Percentiles rank a stretch among this genome's conserved stretches.
Conservation (phyloP, 1,284 basidiomycete species). For the Rhodotorula sp. region DNA sequence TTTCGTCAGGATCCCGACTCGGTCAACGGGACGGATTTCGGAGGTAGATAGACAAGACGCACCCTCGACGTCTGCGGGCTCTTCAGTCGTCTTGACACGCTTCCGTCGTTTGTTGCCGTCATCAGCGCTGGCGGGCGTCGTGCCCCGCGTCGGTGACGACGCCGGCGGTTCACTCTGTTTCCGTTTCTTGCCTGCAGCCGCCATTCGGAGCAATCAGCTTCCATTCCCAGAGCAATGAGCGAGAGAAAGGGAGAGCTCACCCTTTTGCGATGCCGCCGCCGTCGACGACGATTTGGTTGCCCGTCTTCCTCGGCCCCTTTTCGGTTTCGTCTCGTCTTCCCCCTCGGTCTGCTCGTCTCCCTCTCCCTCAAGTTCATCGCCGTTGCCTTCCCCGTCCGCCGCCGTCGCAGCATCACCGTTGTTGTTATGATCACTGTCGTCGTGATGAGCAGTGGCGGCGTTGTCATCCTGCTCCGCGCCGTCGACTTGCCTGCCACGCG, state of each 20-base stretch:
- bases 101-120: conserved; percentile 3
- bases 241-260: neutral
- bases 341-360: conserved; percentile 5
- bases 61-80: conserved; percentile 9
- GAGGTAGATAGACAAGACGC: neutral
- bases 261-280: conserved; percentile 1
- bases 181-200: conserved; percentile 3
- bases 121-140: conserved; percentile 1
- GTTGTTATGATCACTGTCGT: too few relatives aligned
- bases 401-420: neutral
- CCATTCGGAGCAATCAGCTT: neutral
- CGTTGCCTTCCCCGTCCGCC: conserved; percentile 1
- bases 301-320: conserved; percentile 2
- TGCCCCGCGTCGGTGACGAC: neutral
- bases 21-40: neutral
- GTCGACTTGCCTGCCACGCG: neutral
- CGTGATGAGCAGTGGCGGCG: too few relatives aligned
- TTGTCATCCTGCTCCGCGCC: neutral
- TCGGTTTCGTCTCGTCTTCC: conserved; percentile 3
- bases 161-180: conserved; percentile 18
- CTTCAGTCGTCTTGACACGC: conserved; percentile 17
- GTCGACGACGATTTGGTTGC: conserved; percentile 1
- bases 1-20: neutral
- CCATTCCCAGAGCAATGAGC: neutral
- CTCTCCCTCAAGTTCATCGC: neutral